A percentile compares a stretch with the other conserved stretches of the same genome.
These are phyloP conservation scores for Friedmanniomyces simplex DNA, from an alignment of 495 filamentous ascomycete genomes.

Conservation along the genomic window DNA sequence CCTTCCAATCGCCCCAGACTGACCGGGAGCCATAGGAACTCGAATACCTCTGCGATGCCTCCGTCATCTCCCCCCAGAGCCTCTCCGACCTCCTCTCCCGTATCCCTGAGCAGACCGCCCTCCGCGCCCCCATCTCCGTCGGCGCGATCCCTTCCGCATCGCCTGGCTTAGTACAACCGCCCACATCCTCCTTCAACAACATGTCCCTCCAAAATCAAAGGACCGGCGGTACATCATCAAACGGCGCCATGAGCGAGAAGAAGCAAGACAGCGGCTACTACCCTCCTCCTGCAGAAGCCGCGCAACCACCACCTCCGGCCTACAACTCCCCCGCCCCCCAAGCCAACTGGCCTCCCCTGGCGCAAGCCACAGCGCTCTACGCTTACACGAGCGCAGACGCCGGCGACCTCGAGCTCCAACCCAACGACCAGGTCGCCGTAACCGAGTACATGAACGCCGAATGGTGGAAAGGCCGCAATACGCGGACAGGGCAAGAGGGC, in stretches of 20 bases:
- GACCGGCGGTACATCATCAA: constrained; percentile 37
- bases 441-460: constrained; percentile 88
- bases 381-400: constrained; percentile 66
- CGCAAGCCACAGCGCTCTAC: constrained; percentile 71
- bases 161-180: constrained; percentile 32
- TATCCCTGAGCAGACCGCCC: constrained; percentile 48
- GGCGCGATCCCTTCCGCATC: constrained; percentile 34
- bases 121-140: constrained; percentile 44
- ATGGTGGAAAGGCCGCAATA: constrained; percentile 87
- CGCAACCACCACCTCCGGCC: constrained; percentile 35
- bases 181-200: constrained; percentile 29
- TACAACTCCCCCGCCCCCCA: constrained; percentile 16
- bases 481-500: constrained; percentile 68
- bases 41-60: constrained; percentile 72
- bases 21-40: too few species aligned
- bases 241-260: constrained; percentile 34
- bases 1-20: too few species aligned
- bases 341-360: constrained; percentile 33
- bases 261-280: constrained; percentile 39
- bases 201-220: constrained; percentile 30
- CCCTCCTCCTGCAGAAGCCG: constrained; percentile 46
- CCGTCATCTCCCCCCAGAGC: constrained; percentile 58
- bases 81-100: constrained; percentile 60
- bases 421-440: constrained; percentile 67
- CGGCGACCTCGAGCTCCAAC: constrained; percentile 66